Evolutionary conservation across 768 basidiomycete genomes (phyloP).

Genomic region (Lactarius deliciosus): DNA sequence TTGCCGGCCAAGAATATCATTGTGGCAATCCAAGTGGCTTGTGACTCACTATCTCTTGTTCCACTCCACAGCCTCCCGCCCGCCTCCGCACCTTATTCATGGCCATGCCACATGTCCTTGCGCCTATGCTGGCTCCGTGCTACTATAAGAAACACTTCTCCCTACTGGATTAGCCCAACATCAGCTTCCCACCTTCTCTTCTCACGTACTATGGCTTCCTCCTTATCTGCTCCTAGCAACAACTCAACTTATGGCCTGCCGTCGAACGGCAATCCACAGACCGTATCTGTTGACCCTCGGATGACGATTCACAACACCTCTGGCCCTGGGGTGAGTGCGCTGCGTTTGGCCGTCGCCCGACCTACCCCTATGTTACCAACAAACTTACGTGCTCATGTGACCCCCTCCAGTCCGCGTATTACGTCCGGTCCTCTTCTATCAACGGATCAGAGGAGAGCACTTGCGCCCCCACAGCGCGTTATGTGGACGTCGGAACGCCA

Average conservation of each 20-base stretch:
- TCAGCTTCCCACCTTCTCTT: slow-evolving; percentile 1
- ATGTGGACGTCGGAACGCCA: background rate
- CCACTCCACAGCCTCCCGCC: background rate
- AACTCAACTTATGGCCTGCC: background rate
- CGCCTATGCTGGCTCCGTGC: background rate
- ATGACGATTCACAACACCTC: background rate
- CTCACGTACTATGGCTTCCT: background rate
- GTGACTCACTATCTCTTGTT: background rate
- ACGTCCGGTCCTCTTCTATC: background rate
- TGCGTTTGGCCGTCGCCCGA: background rate
- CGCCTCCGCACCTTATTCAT: slow-evolving; percentile 1
- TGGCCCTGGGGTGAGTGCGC: background rate
- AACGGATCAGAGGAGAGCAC: background rate
- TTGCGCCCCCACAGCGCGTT: background rate
- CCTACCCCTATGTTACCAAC: background rate
- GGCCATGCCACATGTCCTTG: slow-evolving; percentile 5
- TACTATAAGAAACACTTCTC: slow-evolving; percentile 9
- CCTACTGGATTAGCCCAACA: background rate
- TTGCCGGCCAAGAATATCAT: background rate
- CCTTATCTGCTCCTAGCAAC: background rate
- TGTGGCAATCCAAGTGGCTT: background rate
- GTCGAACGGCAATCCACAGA: background rate
- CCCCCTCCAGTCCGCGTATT: background rate
- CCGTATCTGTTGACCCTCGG: background rate
- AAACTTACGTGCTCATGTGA: background rate